phyloP scores from a whole-genome alignment of 306 rosid genomes.

The Hylodesmum podocarpum region DNA sequence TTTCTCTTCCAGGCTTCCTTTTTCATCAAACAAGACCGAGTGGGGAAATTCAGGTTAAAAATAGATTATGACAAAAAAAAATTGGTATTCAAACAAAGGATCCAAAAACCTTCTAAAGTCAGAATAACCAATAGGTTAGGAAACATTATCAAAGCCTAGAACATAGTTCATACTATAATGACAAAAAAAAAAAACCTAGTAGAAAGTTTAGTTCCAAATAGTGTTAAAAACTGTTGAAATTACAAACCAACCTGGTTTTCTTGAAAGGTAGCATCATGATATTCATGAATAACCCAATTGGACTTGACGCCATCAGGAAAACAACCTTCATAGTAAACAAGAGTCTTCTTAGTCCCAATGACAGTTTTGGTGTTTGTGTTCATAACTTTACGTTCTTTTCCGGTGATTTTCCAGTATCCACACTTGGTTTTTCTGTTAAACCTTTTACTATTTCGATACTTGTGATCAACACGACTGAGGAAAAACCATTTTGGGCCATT shows the following conservation, averaged over 20 bases:
- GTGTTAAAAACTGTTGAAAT: not conserved
- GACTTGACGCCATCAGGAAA: slow-evolving; percentile 24
- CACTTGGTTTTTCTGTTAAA: slow-evolving; percentile 35
- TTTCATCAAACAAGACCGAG: not conserved
- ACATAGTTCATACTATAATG: not conserved
- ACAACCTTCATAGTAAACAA: slow-evolving; percentile 49
- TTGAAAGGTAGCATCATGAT: slow-evolving; percentile 27
- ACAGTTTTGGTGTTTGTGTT: not conserved
- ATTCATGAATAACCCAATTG: slow-evolving; percentile 74
- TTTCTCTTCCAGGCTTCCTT: not conserved
- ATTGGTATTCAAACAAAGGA: not conserved
- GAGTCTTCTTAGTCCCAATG: slow-evolving; percentile 65
- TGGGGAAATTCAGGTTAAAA: not conserved
- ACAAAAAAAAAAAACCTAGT: not conserved
- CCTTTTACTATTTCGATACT: slow-evolving; percentile 32
- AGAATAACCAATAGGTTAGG: not conserved
- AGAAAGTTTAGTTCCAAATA: not conserved
- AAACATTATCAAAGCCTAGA: not conserved
- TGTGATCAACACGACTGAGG: slow-evolving; percentile 41
- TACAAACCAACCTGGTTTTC: slow-evolving; percentile 38
- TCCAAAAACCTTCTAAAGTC: not conserved
- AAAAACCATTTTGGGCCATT: slow-evolving; percentile 60
- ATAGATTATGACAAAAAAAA: not conserved
- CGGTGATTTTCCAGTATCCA: slow-evolving; percentile 80
- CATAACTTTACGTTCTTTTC: slow-evolving; percentile 39